These are phyloP conservation scores for Ehretia macrophylla DNA, from an alignment of 257 asterid genomes.

Conservation along the genomic window DNA sequence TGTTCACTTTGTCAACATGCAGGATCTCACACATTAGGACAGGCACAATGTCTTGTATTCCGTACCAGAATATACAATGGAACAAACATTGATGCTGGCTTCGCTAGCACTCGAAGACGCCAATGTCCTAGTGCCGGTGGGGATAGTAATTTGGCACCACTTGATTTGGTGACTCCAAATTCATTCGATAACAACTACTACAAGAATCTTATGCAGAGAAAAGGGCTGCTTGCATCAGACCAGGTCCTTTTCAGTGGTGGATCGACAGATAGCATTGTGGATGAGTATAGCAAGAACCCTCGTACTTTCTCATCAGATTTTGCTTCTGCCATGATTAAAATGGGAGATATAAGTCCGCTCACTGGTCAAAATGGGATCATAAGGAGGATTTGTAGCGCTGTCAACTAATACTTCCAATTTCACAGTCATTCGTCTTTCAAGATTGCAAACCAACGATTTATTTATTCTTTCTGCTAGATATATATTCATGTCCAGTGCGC, in stretches of 20 bases:
- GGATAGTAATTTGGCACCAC: conserved; percentile 30
- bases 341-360: too few species aligned
- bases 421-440: too few species aligned
- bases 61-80: conserved; percentile 53
- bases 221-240: conserved; percentile 63
- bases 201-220: conserved; percentile 29
- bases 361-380: too few species aligned
- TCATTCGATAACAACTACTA: conserved; percentile 49
- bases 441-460: too few species aligned
- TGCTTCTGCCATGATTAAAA: too few species aligned
- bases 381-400: too few species aligned
- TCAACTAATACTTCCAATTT: too few species aligned
- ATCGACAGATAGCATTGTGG: conserved; percentile 42
- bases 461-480: too few species aligned
- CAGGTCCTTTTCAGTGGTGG: conserved; percentile 65
- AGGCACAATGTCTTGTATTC: conserved; percentile 49
- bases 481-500: too few species aligned
- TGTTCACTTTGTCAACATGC: too few species aligned
- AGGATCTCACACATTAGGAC: conserved; percentile 49
- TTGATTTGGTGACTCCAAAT: conserved; percentile 34
- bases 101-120: conserved; percentile 39
- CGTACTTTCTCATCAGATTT: too few species aligned
- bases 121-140: conserved; percentile 50
- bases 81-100: conserved; percentile 42
- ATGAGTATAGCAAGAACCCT: conserved; percentile 23